Evolutionary conservation across 164 flowering plant species (phyloP), one percentile per base, ranked within the genome.

Genomic region (Litsea cubeba): DNA sequence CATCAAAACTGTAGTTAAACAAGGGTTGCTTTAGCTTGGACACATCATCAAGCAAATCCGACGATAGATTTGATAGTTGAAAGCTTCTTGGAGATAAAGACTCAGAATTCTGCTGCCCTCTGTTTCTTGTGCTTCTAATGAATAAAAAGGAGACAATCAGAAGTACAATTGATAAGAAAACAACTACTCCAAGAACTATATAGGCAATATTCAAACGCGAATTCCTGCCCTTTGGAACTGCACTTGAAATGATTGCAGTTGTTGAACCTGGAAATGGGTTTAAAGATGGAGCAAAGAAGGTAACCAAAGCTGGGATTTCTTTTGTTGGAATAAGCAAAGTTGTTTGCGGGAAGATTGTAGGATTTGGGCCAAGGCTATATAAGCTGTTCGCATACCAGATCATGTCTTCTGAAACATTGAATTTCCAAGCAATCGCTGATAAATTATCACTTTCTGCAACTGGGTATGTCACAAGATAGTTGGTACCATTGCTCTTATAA

Each of bases 391-490:
- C 86, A 70, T 25, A 76, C 78, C 72, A 76, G 71, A 87, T 79
- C 71, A 58, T 66, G 49, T 35, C 28, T 69, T 76, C 78, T 22
- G 72, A 20, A 3, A 82, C 81, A 18, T 76, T 76, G 62, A 86
- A 86, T 32, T 81, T 78, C 5, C 5, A 15, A 15, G 81, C 82
- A 2, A 86, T 79, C 12, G 15, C 69, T 6, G 3, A 18, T 26
- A 71, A 32, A 14, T 73, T 35, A 63, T 86, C 90, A 6, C 65
- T 68, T 60, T 72, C 74, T 11, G 77, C 57, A 28, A 87, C 30
- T 28, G 88, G 87, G 72, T 87, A 87, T 23, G 88, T 85, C n/a
- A 87, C 83, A 23, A 87, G 82, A 77, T 77, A 83, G 70, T 81
- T 65, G 1, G 82, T 68, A 15, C 83, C 80, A 35, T 57, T 73